Conservation (phyloP, 1,139 yeast species). For the Nakaseomyces delphensis region DNA sequence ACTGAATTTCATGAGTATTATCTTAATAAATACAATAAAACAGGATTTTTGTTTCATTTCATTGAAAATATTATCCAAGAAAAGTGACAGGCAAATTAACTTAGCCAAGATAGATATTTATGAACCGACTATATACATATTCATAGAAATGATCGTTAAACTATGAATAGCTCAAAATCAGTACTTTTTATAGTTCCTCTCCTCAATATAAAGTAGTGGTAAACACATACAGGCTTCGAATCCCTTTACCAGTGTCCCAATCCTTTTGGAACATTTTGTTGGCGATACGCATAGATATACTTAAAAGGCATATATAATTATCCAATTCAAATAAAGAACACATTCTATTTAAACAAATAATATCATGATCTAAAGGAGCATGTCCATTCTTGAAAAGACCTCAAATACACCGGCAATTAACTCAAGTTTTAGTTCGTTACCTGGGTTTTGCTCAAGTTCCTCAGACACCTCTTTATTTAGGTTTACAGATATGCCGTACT, state of each 20-base stretch:
- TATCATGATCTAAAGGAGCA: conserved; percentile 22
- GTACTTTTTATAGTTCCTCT: no score
- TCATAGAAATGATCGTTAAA: no score
- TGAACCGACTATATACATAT: no score
- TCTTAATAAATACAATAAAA: conserved; percentile 13
- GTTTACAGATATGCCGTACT: conserved; percentile 70
- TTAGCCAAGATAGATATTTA: no score
- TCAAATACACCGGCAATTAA: conserved; percentile 77
- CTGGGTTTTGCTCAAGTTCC: conserved; percentile 51
- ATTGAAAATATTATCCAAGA: conserved; percentile 3
- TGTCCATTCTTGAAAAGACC: conserved; percentile 43
- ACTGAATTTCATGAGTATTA: conserved; percentile 17
- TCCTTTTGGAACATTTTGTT: no score
- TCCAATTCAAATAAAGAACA: background rate
- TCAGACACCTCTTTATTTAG: conserved; percentile 56
- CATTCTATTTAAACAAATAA: background rate
- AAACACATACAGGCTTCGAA: no score
- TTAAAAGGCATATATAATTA: no score
- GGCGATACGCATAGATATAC: no score
- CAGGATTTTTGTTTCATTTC: conserved; percentile 14
- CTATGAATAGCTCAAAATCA: no score
- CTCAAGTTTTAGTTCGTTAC: conserved; percentile 68
- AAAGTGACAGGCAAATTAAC: no score
- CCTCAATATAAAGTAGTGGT: no score
- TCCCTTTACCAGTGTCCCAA: no score